Conservation (phyloP, 768 basidiomycete genomes). For the Tricholomella constricta region DNA sequence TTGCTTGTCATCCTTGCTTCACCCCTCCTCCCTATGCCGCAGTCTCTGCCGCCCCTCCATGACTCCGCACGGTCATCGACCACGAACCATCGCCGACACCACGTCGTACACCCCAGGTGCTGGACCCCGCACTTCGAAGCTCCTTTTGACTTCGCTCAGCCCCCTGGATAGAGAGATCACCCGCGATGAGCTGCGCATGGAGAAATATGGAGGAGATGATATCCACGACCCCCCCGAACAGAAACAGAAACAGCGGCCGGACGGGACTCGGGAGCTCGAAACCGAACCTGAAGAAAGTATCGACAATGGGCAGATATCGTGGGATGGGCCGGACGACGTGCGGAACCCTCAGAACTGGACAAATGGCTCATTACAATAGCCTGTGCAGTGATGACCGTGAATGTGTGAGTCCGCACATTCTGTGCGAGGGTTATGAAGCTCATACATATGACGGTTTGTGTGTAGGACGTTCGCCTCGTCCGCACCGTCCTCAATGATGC, state of each 20-base stretch:
- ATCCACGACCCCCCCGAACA: constrained; percentile 29
- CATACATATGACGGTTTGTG: too few species aligned
- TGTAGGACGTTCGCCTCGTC: constrained; percentile 65
- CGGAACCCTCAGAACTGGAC: constrained; percentile 60
- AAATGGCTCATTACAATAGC: constrained; percentile 52
- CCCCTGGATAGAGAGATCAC: constrained; percentile 24
- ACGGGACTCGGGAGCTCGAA: constrained; percentile 14
- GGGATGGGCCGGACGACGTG: constrained; percentile 59
- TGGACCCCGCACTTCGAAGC: background rate
- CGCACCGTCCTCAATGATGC: constrained; percentile 46
- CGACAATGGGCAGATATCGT: constrained; percentile 44
- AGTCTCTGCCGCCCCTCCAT: constrained; percentile 1
- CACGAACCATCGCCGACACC: constrained; percentile 10
- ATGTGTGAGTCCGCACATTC: constrained; percentile 50
- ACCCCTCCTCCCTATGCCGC: too few species aligned
- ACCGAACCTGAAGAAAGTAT: constrained; percentile 19
- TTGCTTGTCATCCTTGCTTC: background rate
- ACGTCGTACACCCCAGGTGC: too few species aligned
- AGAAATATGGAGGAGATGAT: constrained; percentile 34
- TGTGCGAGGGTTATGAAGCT: background rate
- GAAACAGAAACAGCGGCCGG: background rate
- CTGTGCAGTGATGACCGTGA: constrained; percentile 50
- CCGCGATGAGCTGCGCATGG: constrained; percentile 27
- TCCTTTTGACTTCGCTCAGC: background rate
- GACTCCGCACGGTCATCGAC: constrained; percentile 11